Base-by-base conservation (phyloP, 1,139 yeast genomes). In the Suhomyces maxii region DNA sequence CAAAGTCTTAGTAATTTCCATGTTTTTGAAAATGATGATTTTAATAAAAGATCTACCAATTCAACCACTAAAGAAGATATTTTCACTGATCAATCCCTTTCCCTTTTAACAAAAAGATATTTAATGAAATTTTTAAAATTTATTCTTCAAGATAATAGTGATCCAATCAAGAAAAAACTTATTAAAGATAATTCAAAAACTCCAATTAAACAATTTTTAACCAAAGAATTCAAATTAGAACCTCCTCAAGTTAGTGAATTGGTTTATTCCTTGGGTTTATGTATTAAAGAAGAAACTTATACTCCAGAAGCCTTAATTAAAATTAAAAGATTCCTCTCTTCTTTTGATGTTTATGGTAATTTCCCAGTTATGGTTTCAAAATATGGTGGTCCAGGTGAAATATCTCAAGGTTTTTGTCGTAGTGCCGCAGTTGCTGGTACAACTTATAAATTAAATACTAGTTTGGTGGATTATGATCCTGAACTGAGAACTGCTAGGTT, bases 381-480 rank as follows among this genome's bases (percentile, higher is more conserved):
- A 72, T 93, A 85, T 66, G 99, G 99, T 48, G 95, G 97, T 2
- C 95, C 96, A 0, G 97, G 98, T 41, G 99, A 93, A 67, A 74
- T 93, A 32, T 84, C 96, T 7, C 99, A 93, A 69, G 99, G 97
- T 2, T 93, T 93, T 65, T 91, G 98, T 67, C 80, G 99, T 55
- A 86, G 96, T 49, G 98, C 99, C 6, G 99, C 99, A 11, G 99
- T 93, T 51, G 98, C 95, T 30, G 99, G 98, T 49, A 88, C 97
- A 48, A 89, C 95, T 35, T 93, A 91, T 68, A 90, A 90, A 67
- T 76, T 93, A 47, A 82, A 85, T 61, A 84, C 95, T 14, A 67
- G 76, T 40, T 67, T 90, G 48, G 69, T 71, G 8, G 81, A 82
- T 40, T 86, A 75, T 64, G 93, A 90, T 64, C 82, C 86, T 26